Evolutionary conservation across 345 rosid genomes (phyloP).

Genomic region (Eucalyptus shirleyi): DNA sequence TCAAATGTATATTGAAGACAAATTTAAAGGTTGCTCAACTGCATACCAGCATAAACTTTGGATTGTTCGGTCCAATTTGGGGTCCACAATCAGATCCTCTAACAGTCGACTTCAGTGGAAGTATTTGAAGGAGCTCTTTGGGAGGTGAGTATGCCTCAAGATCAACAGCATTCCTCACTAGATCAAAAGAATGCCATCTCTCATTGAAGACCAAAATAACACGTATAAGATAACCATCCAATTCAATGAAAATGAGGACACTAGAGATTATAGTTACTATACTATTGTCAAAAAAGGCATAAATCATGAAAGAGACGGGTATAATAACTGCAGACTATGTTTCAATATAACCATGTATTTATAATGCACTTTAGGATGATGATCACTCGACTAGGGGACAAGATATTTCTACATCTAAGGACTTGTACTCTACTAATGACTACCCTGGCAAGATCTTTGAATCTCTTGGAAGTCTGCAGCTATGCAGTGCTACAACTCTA

Average conservation of each 20-base stretch:
- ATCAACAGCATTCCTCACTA: conserved; percentile 64
- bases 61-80: conserved; percentile 90
- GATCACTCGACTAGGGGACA: background rate
- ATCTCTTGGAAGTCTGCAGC: background rate
- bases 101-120: conserved; percentile 67
- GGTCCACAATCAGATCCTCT: conserved; percentile 55
- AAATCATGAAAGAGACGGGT: background rate
- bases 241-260: background rate
- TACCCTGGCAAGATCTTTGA: background rate
- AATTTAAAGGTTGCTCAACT: background rate
- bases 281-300: background rate
- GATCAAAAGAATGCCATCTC: background rate
- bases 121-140: conserved; percentile 73
- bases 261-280: background rate
- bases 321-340: background rate
- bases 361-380: background rate
- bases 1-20: background rate
- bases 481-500: background rate
- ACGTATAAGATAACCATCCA: background rate
- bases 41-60: conserved; percentile 64
- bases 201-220: background rate
- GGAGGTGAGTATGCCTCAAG: conserved; percentile 61
- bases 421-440: background rate
- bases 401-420: background rate
- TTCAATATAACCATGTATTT: background rate